Evolutionary conservation across 208 protist species (phyloP).

Genomic region (Trypanosoma melophagium): DNA sequence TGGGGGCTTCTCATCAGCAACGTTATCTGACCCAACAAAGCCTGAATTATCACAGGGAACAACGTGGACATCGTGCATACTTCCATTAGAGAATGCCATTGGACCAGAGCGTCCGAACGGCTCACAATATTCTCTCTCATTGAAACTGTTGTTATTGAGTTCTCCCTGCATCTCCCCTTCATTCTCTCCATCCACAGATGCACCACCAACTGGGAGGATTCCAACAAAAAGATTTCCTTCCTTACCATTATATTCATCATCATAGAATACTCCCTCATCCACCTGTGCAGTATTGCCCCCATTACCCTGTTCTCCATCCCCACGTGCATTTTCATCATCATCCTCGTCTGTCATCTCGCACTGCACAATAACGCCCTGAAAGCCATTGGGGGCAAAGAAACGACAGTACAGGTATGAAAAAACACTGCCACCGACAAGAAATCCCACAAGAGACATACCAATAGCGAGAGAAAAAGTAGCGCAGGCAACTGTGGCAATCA

Average conservation of each 20-base stretch:
- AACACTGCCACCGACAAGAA: constrained; percentile 48
- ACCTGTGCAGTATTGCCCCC: background rate
- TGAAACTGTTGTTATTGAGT: background rate
- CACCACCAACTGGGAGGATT: constrained; percentile 36
- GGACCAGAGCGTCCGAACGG: too few relatives aligned
- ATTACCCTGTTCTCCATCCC: constrained; percentile 11
- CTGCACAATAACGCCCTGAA: constrained; percentile 81
- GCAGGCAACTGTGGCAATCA: constrained; percentile 60
- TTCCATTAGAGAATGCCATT: too few relatives aligned
- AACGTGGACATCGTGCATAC: too few relatives aligned
- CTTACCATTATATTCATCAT: constrained; percentile 28
- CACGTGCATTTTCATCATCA: too few relatives aligned
- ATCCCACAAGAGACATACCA: constrained; percentile 53
- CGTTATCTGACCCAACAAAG: too few relatives aligned
- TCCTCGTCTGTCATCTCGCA: constrained; percentile 54
- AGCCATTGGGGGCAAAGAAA: constrained; percentile 66
- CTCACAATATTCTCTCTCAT: background rate
- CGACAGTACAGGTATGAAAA: constrained; percentile 79
- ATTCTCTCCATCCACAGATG: too few relatives aligned
- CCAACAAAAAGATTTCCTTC: constrained; percentile 52
- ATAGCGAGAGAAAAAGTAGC: constrained; percentile 63
- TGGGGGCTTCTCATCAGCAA: too few relatives aligned
- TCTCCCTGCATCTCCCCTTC: too few relatives aligned
- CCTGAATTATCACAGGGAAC: too few relatives aligned
- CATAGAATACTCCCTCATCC: constrained; percentile 63